phyloP scores from a whole-genome alignment of 2,329 filamentous ascomycete genomes.

The Trichoderma pleuroti region DNA sequence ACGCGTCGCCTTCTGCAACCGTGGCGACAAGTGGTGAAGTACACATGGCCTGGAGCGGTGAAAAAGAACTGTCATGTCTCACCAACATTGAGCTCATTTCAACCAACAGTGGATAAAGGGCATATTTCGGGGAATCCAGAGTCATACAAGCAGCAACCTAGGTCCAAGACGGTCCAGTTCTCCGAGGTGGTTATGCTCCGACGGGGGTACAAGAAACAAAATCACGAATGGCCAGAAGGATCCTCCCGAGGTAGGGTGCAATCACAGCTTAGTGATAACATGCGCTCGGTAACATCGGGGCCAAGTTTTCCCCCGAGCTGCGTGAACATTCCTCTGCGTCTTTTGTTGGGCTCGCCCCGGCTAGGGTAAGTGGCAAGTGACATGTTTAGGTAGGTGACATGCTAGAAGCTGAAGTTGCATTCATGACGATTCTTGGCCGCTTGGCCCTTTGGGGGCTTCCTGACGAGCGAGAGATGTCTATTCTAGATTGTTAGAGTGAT shows the following conservation, averaged over 20 bases:
- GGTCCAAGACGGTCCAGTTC: not conserved
- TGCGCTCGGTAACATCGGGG: not conserved
- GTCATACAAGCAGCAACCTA: not conserved
- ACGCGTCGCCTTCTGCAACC: not conserved
- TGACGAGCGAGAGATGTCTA: not conserved
- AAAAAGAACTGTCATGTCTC: slow-evolving; percentile 2
- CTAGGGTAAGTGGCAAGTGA: not conserved
- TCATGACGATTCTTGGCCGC: not conserved
- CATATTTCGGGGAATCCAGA: not conserved
- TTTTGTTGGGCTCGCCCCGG: not conserved
- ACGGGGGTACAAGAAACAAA: not conserved
- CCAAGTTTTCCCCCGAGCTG: not conserved
- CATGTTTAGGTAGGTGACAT: not conserved
- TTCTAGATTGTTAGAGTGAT: not conserved
- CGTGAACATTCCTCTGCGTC: not conserved
- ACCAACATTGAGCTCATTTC: not conserved
- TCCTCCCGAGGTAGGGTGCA: not conserved
- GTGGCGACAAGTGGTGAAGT: not conserved
- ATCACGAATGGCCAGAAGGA: not conserved
- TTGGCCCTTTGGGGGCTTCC: not conserved
- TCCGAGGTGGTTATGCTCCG: not conserved
- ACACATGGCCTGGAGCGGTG: not conserved
- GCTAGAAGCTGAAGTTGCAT: not conserved
- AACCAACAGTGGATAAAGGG: not conserved
- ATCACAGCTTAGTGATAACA: not conserved